Evolutionary conservation across 2,329 filamentous ascomycete genomes (phyloP).

Genomic region (Gliomastix tumulicola): DNA sequence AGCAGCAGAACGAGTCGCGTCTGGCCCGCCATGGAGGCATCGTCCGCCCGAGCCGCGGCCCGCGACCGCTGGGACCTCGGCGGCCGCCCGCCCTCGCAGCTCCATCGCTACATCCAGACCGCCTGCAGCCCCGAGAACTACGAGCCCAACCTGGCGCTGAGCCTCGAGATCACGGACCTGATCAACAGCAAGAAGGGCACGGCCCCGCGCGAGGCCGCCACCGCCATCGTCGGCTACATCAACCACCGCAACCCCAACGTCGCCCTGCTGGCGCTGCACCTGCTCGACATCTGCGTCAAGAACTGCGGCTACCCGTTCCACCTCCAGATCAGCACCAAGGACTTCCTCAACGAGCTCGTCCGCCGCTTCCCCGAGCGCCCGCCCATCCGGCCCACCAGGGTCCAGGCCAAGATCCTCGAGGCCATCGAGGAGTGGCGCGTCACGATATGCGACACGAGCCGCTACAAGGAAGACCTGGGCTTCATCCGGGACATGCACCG

Average conservation of each 20-base stretch:
- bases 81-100: slow-evolving; percentile 71
- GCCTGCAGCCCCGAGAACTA: slow-evolving; percentile 97
- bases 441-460: slow-evolving; percentile 96
- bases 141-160: slow-evolving; percentile 93
- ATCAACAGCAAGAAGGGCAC: slow-evolving; percentile 97
- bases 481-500: slow-evolving; percentile 98
- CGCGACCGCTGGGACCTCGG: slow-evolving; percentile 88
- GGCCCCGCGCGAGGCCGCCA: slow-evolving; percentile 88
- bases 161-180: slow-evolving; percentile 92
- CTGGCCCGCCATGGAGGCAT: slow-evolving; percentile 82
- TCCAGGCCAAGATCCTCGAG: slow-evolving; percentile 89
- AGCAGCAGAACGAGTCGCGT: too few relatives aligned
- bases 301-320: slow-evolving; percentile 99
- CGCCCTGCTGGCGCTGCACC: slow-evolving; percentile 77
- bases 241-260: slow-evolving; percentile 98
- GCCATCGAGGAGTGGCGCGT: slow-evolving; percentile 97
- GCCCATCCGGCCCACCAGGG: slow-evolving; percentile 75
- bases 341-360: slow-evolving; percentile 97
- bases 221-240: slow-evolving; percentile 87
- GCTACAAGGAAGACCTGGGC: slow-evolving; percentile 94
- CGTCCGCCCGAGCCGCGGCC: slow-evolving; percentile 89
- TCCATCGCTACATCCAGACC: slow-evolving; percentile 93
- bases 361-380: slow-evolving; percentile 92
- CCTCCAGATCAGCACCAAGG: slow-evolving; percentile 96
- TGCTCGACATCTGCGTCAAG: slow-evolving; percentile 98